Conservation (phyloP, 2,329 filamentous ascomycete species). For the Lasiodiplodia sp. region DNA sequence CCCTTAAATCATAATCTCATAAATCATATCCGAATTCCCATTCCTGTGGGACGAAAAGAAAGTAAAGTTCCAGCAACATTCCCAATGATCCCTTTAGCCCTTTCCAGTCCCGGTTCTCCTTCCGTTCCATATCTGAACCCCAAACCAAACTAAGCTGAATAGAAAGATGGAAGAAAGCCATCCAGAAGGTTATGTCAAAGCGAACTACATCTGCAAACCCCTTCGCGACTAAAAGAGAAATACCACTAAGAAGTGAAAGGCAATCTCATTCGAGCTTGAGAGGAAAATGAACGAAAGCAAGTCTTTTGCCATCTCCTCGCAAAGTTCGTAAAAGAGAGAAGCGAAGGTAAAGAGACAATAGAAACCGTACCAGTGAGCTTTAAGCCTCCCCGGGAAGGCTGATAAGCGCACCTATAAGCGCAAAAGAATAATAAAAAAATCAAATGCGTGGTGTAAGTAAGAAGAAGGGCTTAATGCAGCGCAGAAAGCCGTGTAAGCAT, state of each 20-base stretch:
- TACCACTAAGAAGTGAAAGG: neutral
- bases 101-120: neutral
- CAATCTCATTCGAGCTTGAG: neutral
- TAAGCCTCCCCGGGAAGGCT: neutral
- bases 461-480: neutral
- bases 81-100: neutral
- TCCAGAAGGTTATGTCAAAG: constrained; percentile 3
- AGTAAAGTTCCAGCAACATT: neutral
- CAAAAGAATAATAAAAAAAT: neutral
- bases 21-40: constrained; percentile 14
- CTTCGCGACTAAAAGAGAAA: neutral
- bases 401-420: neutral
- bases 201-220: constrained; percentile 12
- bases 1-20: constrained; percentile 22
- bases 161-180: neutral
- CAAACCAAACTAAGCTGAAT: neutral
- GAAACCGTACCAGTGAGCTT: neutral
- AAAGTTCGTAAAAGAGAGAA: neutral
- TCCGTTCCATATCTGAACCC: neutral
- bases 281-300: neutral
- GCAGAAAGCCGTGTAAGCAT: neutral
- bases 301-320: neutral
- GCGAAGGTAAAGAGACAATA: constrained; percentile 4
- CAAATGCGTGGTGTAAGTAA: neutral
- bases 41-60: neutral